phyloP scores from a whole-genome alignment of 2,329 filamentous ascomycete species.

The Pseudocercospora fuligena region DNA sequence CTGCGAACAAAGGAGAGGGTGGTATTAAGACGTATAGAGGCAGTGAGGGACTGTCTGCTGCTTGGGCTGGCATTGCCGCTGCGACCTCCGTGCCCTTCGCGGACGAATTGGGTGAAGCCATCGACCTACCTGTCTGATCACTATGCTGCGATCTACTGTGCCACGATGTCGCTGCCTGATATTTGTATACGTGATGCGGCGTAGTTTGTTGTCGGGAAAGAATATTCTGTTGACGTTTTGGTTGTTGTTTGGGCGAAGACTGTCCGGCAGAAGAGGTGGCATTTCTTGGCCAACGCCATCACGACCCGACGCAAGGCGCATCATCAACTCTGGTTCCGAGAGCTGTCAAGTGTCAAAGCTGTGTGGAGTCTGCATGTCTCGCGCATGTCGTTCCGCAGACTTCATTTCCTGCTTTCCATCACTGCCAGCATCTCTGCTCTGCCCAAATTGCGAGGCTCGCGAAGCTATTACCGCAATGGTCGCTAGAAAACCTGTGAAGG shows the following conservation, averaged over 20 bases:
- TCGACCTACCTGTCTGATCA: not conserved
- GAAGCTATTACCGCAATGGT: not conserved
- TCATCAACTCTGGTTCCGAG: not conserved
- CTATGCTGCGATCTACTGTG: not conserved
- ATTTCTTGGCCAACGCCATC: not conserved
- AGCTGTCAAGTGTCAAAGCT: not conserved
- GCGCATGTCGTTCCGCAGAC: not conserved
- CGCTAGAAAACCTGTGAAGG: not conserved
- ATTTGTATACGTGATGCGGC: not conserved
- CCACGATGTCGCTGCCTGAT: not conserved
- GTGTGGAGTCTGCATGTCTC: not conserved
- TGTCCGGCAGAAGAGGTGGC: not conserved
- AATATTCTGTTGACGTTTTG: not conserved
- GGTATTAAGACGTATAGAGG: constrained; percentile 27
- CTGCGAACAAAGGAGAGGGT: constrained; percentile 30
- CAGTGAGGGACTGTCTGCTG: too few species aligned
- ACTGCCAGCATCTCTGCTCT: not conserved
- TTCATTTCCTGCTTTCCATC: not conserved
- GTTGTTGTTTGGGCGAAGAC: not conserved
- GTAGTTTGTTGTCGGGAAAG: not conserved
- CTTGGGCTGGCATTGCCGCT: too few species aligned
- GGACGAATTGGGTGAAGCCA: not conserved
- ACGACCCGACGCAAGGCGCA: not conserved
- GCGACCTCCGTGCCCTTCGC: not conserved
- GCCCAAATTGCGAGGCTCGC: constrained; percentile 1